Evolutionary conservation across 2,329 filamentous ascomycete genomes (phyloP).

Genomic region (Hirsutella rhossiliensis): DNA sequence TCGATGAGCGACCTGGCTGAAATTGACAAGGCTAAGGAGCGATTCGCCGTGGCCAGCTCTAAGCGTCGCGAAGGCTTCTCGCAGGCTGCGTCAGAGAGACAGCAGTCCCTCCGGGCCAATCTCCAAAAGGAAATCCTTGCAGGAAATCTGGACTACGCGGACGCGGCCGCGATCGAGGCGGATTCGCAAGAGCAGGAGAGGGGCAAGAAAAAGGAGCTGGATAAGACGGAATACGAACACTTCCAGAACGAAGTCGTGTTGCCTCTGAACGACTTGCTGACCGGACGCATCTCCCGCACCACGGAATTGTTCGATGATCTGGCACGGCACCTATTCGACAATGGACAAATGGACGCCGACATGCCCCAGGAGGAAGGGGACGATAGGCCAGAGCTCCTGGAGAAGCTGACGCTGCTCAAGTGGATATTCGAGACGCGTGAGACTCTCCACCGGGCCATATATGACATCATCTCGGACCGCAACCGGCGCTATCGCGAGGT

Average conservation of each 20-base stretch:
- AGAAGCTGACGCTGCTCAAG: slow-evolving; percentile 88
- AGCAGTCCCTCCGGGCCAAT: slow-evolving; percentile 56
- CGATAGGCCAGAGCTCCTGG: slow-evolving; percentile 83
- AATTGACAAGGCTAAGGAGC: slow-evolving; percentile 55
- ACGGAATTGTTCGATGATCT: slow-evolving; percentile 69
- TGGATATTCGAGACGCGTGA: slow-evolving; percentile 97
- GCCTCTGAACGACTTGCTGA: slow-evolving; percentile 71
- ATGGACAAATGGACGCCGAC: slow-evolving; percentile 54
- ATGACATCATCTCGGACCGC: slow-evolving; percentile 72
- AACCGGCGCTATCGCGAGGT: slow-evolving; percentile 80
- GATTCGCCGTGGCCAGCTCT: slow-evolving; percentile 41
- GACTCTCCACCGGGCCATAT: slow-evolving; percentile 70
- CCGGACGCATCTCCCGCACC: slow-evolving; percentile 59
- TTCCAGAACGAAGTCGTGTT: slow-evolving; percentile 78
- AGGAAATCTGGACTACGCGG: slow-evolving; percentile 69
- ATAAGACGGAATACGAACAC: slow-evolving; percentile 69
- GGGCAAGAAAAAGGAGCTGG: slow-evolving; percentile 55
- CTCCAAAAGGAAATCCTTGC: slow-evolving; percentile 69
- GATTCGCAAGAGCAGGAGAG: slow-evolving; percentile 62
- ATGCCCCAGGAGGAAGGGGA: slow-evolving; percentile 90
- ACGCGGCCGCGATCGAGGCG: slow-evolving; percentile 70
- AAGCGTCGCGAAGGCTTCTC: slow-evolving; percentile 45
- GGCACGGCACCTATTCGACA: slow-evolving; percentile 58
- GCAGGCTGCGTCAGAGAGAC: slow-evolving; percentile 37
- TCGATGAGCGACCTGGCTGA: slow-evolving; percentile 63